These are phyloP conservation scores for Uronychia binucleata DNA, from an alignment of 73 alveolate genomes.

Conservation along the genomic window DNA sequence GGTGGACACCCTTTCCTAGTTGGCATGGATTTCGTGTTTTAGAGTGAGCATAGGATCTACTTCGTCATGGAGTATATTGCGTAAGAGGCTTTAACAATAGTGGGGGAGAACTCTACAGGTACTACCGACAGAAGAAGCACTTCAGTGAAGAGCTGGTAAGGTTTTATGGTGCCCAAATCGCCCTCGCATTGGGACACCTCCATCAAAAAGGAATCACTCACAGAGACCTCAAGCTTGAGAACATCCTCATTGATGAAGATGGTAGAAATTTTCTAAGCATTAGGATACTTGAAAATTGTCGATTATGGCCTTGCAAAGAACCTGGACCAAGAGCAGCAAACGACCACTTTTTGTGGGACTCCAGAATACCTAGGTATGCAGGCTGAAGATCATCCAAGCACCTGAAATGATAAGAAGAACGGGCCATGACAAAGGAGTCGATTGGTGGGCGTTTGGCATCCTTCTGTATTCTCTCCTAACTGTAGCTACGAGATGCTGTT, in stretches of 20 bases:
- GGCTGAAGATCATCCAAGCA: no score
- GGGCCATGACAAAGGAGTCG: conserved; percentile 38
- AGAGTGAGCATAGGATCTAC: conserved; percentile 57
- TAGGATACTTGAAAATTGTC: conserved; percentile 3
- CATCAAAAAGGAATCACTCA: conserved; percentile 66
- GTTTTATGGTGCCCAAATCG: conserved; percentile 65
- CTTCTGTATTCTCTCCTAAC: not conserved
- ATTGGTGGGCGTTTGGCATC: conserved; percentile 38
- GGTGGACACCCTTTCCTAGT: conserved; percentile 80
- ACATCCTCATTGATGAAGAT: conserved; percentile 65
- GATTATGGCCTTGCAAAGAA: conserved; percentile 82
- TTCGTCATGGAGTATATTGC: conserved; percentile 66
- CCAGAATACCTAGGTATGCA: conserved; percentile 15
- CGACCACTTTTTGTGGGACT: conserved; percentile 51
- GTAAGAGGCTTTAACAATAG: no score
- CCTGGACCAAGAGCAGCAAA: conserved; percentile 39
- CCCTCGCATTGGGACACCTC: conserved; percentile 60
- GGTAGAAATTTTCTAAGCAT: conserved; percentile 24
- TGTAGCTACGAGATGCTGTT: conserved; percentile 82
- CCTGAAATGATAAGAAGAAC: conserved; percentile 16
- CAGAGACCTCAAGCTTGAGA: conserved; percentile 86
- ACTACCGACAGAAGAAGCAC: conserved; percentile 28
- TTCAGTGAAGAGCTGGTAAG: conserved; percentile 55
- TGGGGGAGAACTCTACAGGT: conserved; percentile 73
- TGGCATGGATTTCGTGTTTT: conserved; percentile 63